These are phyloP conservation scores for Psidium guajava DNA, from an alignment of 345 rosid genomes.

Conservation along the genomic window DNA sequence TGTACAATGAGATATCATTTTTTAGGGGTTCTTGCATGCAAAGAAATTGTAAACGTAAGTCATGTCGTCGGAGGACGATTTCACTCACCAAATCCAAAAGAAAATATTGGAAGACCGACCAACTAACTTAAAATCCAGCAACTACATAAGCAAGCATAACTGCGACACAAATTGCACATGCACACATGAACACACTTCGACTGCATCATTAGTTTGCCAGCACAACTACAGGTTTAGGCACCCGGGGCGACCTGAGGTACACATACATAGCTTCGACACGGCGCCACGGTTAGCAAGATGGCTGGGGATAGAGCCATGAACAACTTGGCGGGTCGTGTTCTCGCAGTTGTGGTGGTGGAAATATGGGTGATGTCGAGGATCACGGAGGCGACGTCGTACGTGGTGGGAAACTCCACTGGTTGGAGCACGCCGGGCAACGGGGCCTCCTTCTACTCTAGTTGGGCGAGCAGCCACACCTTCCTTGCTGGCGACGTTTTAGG, in stretches of 20 bases:
- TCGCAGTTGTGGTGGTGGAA: constrained; percentile 3
- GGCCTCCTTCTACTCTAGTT: constrained; percentile 7
- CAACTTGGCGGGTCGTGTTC: not conserved
- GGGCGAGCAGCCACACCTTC: constrained; percentile 18
- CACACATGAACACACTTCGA: not conserved
- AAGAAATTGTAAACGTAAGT: not conserved
- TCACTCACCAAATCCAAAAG: not conserved
- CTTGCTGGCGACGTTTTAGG: constrained; percentile 21
- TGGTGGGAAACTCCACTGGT: constrained; percentile 22
- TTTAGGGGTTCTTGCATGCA: not conserved
- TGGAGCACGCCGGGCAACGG: constrained; percentile 14
- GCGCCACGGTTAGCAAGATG: not conserved
- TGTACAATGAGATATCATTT: not conserved
- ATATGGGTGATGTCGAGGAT: not conserved
- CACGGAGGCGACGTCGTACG: constrained; percentile 1
- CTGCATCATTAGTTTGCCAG: not conserved
- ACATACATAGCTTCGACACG: not conserved
- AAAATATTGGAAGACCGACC: not conserved
- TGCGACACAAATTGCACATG: not conserved
- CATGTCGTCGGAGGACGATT: not conserved
- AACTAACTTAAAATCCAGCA: not conserved
- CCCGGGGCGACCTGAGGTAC: not conserved
- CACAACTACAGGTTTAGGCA: not conserved
- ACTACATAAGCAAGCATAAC: not conserved
- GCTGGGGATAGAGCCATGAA: not conserved